Percentiles rank a stretch among this genome's conserved stretches.
These are phyloP conservation scores for Ganoderma sinense DNA, from an alignment of 1,284 basidiomycete genomes.

Conservation along the genomic window DNA sequence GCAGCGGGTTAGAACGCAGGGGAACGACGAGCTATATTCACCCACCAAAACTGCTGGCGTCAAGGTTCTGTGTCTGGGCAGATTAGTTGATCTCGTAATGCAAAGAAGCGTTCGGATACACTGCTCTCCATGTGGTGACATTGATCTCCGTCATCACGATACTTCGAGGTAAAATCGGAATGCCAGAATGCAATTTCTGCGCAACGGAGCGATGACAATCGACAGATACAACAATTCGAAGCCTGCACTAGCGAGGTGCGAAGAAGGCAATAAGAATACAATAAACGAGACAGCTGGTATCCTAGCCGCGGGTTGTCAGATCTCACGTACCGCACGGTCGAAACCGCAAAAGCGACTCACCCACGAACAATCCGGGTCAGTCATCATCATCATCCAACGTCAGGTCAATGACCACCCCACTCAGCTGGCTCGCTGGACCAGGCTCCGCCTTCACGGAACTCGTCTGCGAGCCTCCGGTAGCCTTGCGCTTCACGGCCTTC, in stretches of 20 bases:
- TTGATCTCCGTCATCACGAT: neutral
- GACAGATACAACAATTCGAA: neutral
- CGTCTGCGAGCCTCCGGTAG: neutral
- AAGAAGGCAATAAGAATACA: constrained; percentile 8
- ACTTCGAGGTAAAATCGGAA: neutral
- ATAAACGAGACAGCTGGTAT: neutral
- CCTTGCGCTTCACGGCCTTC: constrained; percentile 2
- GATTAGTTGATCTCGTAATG: neutral
- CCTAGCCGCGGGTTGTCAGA: neutral
- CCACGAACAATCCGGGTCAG: neutral
- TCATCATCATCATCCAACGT: constrained; percentile 4
- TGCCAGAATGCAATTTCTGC: neutral
- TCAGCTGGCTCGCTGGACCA: constrained; percentile 3
- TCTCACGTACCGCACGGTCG: too few relatives aligned
- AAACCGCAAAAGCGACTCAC: neutral
- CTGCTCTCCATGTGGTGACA: neutral
- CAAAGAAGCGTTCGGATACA: neutral
- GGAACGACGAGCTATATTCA: neutral
- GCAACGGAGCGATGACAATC: neutral
- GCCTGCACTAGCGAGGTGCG: neutral
- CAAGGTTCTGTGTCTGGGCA: neutral
- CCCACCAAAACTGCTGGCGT: neutral
- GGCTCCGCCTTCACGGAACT: constrained; percentile 3
- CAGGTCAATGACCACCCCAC: constrained; percentile 1
- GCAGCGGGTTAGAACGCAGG: neutral